Evolutionary conservation across 192 early-diverging fungal genomes (phyloP), one percentile per base, ranked within the genome.

Genomic region (Coemansia sp.): DNA sequence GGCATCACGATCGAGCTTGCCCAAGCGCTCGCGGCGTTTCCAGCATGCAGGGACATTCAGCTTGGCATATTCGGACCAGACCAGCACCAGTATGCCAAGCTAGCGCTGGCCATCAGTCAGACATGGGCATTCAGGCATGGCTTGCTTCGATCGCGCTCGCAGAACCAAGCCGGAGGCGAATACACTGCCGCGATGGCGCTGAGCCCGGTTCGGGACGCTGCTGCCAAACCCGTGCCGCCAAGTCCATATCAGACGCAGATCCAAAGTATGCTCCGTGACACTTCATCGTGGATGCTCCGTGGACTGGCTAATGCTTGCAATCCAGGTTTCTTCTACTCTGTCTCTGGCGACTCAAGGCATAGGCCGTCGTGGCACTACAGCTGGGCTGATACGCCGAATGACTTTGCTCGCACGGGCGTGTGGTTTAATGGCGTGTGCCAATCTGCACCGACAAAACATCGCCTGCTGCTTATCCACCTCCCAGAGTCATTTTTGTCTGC

Each of bases 261-360:
- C 10, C 77, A 74, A 66, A 31, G 21, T 8, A 34, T 44, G 50
- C 37, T 72, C 37, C 71, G 72, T 29, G 63, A 74, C 34, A 68
- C 72, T 11, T 68, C 79, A 21, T 63, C 63, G 48, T 82, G 79
- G 79, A 77, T 82, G 79, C 31, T 71, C n/a, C 79, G 72, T 17
- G 79, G 79, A 9, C 66, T 82, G 68, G 3, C 62, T 27, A 46
- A 27, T 11, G 79, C 79, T 1, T 62, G 75, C 48, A 58, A 58
- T 63, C 62, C 61, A 5, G 74, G 79, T 7, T 50, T 38, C 7
- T 76, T 77, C 41, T 57, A 82, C 38, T 68, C 79, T 10, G 36
- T 55, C 10, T 19, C 29, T 5, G 50, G 61, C 31, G 53, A 64
- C 31, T 1, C 62, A 25, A 29, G 12, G 51, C 23, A 53, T 10